A percentile compares a stretch with the other conserved stretches of the same genome.
These are phyloP conservation scores for Sphenostylis stenocarpa DNA, from an alignment of 306 rosid genomes.

Conservation along the genomic window DNA sequence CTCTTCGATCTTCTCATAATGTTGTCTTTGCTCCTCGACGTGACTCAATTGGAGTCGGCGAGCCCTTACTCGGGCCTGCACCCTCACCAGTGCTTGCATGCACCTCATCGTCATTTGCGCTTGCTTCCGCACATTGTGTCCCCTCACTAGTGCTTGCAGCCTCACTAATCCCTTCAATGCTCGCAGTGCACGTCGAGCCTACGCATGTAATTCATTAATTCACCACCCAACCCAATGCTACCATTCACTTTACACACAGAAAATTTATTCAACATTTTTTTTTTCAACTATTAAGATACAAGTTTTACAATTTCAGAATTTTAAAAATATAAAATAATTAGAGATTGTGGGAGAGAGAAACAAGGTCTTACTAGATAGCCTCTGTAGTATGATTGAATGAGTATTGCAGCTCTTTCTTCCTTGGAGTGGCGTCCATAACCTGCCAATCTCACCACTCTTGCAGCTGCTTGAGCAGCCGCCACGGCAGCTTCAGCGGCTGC, in stretches of 20 bases:
- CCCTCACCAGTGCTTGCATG: slow-evolving; percentile 93
- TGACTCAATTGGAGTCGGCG: slow-evolving; percentile 64
- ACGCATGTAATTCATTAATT: not conserved
- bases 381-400: slow-evolving; percentile 84
- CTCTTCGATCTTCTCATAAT: slow-evolving; percentile 21
- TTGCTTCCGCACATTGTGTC: slow-evolving; percentile 93
- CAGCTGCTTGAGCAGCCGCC: slow-evolving; percentile 85
- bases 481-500: slow-evolving; percentile 85
- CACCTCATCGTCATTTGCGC: slow-evolving; percentile 96
- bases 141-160: slow-evolving; percentile 90
- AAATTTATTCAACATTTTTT: not conserved
- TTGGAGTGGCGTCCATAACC: slow-evolving; percentile 69
- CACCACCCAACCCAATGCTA: not conserved
- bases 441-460: slow-evolving; percentile 73
- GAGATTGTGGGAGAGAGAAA: not conserved
- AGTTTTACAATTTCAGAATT: too few relatives aligned
- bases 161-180: slow-evolving; percentile 92
- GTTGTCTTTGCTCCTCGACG: slow-evolving; percentile 20
- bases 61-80: slow-evolving; percentile 78
- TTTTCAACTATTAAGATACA: too few relatives aligned
- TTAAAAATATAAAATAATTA: too few relatives aligned
- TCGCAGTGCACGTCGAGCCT: slow-evolving; percentile 89
- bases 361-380: slow-evolving; percentile 73
- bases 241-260: not conserved
- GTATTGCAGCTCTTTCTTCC: slow-evolving; percentile 77